Conservation (phyloP, 2,329 filamentous ascomycete genomes). For the Sporothrix luriei region DNA sequence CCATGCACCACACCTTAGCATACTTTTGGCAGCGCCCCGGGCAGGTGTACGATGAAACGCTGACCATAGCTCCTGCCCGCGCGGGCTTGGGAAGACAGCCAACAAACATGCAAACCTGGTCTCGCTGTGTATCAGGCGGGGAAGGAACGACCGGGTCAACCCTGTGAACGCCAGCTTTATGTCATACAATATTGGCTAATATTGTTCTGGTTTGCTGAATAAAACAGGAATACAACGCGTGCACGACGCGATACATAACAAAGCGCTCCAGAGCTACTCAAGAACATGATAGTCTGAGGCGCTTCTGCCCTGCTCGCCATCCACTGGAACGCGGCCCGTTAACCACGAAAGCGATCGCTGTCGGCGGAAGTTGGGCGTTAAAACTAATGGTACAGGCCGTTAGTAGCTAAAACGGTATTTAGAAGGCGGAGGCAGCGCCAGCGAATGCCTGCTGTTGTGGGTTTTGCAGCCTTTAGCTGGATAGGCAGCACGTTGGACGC, state of each 20-base stretch:
- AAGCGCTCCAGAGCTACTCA: neutral
- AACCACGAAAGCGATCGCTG: conserved; percentile 12
- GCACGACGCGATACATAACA: neutral
- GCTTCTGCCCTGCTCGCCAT: neutral
- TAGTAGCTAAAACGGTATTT: conserved; percentile 2
- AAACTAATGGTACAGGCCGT: neutral
- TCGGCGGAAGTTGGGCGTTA: neutral
- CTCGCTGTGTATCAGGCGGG: neutral
- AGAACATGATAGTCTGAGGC: neutral
- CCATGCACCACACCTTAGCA: neutral
- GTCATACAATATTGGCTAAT: neutral
- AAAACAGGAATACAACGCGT: neutral
- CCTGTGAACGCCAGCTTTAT: neutral
- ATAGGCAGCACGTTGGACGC: conserved; percentile 26
- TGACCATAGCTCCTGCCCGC: conserved; percentile 23
- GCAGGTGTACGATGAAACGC: conserved; percentile 25
- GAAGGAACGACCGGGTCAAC: conserved; percentile 9
- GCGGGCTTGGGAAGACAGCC: neutral
- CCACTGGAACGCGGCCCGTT: conserved; percentile 16
- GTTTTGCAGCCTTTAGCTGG: neutral
- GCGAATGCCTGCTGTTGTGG: conserved; percentile 11
- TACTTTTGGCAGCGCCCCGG: neutral
- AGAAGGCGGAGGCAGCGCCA: neutral
- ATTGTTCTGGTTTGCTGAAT: no score
- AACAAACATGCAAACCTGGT: conserved; percentile 1